These are phyloP conservation scores for Dothistroma septosporum DNA, from an alignment of 2,329 filamentous ascomycete genomes.

Conservation along the genomic window DNA sequence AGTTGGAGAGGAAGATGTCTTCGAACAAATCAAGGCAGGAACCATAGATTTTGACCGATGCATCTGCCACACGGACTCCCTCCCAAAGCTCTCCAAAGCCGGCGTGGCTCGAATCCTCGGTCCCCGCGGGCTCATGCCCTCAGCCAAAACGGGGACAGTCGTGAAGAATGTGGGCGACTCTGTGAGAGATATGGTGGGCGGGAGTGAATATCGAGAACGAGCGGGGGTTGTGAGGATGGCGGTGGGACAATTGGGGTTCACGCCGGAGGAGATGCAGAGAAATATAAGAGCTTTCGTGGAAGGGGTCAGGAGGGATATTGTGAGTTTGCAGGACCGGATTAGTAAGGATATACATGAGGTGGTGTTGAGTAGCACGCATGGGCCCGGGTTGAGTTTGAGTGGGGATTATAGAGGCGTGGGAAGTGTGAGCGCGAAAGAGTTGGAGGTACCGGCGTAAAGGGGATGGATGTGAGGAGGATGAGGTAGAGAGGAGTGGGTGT, in stretches of 20 bases:
- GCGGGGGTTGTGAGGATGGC: constrained; percentile 80
- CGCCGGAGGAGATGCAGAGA: constrained; percentile 75
- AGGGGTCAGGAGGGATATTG: constrained; percentile 73
- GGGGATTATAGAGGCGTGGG: constrained; percentile 67
- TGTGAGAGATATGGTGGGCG: constrained; percentile 78
- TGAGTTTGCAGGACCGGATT: constrained; percentile 58
- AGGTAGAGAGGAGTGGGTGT: background rate
- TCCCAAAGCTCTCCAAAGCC: constrained; percentile 76
- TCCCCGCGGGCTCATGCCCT: constrained; percentile 90
- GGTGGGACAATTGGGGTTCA: constrained; percentile 86
- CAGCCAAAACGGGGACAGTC: constrained; percentile 79
- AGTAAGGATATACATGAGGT: constrained; percentile 71
- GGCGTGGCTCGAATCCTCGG: constrained; percentile 76
- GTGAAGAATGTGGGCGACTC: constrained; percentile 71
- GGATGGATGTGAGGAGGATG: background rate
- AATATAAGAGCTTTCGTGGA: constrained; percentile 78
- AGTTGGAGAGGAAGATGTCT: constrained; percentile 81
- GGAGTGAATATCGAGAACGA: constrained; percentile 80
- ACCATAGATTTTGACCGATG: constrained; percentile 83
- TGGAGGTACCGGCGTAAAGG: constrained; percentile 15
- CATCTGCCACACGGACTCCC: constrained; percentile 76
- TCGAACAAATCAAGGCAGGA: constrained; percentile 70
- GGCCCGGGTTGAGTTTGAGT: constrained; percentile 80
- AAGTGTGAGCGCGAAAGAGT: constrained; percentile 44
- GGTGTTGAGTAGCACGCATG: constrained; percentile 80